Conservation (phyloP, 1,139 yeast genomes). For the Pichia sp. region DNA sequence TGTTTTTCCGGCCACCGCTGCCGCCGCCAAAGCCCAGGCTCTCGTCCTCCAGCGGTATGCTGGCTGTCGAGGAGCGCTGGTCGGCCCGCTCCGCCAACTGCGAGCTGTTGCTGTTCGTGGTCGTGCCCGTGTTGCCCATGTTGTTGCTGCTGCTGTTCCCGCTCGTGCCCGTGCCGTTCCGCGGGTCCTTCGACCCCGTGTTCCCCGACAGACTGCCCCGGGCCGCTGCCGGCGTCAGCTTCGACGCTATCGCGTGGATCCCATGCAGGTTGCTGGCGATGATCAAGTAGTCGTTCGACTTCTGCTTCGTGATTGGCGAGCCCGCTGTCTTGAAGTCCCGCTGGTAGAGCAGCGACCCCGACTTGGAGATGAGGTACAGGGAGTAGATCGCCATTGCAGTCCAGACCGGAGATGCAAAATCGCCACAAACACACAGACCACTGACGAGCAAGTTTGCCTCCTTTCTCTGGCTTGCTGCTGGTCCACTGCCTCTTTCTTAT, state of each 20-base stretch:
- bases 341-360: conserved; percentile 91
- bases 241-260: conserved; percentile 90
- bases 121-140: too few relatives aligned
- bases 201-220: background rate
- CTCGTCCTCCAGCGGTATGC: background rate
- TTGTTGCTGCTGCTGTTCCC: too few relatives aligned
- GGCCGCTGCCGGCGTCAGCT: conserved; percentile 51
- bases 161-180: too few relatives aligned
- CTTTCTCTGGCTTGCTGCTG: too few relatives aligned
- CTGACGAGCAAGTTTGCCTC: too few relatives aligned
- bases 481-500: background rate
- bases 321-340: conserved; percentile 47
- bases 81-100: background rate
- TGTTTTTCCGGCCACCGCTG: background rate
- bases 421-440: too few relatives aligned
- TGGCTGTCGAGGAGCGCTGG: background rate
- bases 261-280: conserved; percentile 94
- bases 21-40: background rate
- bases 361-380: conserved; percentile 63
- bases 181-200: too few relatives aligned
- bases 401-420: background rate
- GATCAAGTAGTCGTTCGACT: conserved; percentile 85
- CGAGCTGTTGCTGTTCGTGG: background rate
- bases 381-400: conserved; percentile 53
- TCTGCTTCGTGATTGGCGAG: conserved; percentile 52